These are phyloP conservation scores for Thecamonas trahens DNA, from an alignment of 78 protist species.

Conservation along the genomic window DNA sequence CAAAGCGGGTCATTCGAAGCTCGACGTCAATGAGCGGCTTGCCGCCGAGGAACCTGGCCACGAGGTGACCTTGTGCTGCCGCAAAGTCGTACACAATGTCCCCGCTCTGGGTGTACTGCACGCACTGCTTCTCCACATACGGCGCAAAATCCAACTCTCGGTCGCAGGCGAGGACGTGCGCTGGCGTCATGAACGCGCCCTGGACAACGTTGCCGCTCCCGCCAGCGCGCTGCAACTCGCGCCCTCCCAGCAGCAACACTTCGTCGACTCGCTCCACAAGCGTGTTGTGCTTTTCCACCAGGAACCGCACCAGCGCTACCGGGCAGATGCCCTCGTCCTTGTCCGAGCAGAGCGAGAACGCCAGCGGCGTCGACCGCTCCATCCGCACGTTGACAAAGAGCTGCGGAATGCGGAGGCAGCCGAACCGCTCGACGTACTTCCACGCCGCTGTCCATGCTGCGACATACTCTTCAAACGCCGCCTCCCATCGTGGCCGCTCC, in stretches of 20 bases:
- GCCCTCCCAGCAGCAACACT: neutral
- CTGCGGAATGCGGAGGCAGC: neutral
- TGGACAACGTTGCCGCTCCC: neutral
- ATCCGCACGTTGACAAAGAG: neutral
- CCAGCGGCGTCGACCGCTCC: neutral
- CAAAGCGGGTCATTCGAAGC: neutral
- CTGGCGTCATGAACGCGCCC: neutral
- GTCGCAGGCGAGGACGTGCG: neutral
- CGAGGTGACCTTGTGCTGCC: neutral
- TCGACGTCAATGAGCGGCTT: neutral
- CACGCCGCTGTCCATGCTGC: neutral
- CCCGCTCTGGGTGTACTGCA: neutral
- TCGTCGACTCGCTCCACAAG: neutral
- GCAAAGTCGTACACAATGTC: neutral
- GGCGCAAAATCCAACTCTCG: neutral
- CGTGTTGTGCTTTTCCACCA: neutral
- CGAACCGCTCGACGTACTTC: neutral
- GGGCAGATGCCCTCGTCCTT: neutral
- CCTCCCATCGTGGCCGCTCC: neutral
- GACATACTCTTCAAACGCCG: neutral
- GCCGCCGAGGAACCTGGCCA: neutral
- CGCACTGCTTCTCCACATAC: neutral
- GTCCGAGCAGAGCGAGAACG: neutral
- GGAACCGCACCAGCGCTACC: neutral
- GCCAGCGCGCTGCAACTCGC: neutral